Conservation (phyloP, 176 grass and related monocot species). For the Raddia guianensis region DNA sequence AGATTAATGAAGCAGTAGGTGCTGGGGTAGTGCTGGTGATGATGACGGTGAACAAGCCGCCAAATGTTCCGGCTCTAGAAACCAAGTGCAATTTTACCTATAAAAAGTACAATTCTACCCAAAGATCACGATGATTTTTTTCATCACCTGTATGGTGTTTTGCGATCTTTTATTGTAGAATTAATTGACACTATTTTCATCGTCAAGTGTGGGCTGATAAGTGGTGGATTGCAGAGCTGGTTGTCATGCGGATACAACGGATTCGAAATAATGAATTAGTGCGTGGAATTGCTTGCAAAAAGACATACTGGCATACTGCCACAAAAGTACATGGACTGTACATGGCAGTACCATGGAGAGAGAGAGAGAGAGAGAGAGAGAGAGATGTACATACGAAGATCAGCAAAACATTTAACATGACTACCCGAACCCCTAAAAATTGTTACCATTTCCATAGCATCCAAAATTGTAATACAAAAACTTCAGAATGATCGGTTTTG, state of each 20-base stretch:
- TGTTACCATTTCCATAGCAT: background rate
- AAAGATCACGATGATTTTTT: too few species aligned
- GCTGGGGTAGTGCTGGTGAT: too few species aligned
- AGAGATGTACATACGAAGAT: background rate
- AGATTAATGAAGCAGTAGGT: too few species aligned
- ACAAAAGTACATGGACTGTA: background rate
- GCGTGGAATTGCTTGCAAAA: background rate
- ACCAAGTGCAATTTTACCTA: too few species aligned
- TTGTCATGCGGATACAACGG: background rate
- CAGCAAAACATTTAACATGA: background rate
- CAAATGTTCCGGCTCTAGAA: too few species aligned
- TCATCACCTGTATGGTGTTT: too few species aligned
- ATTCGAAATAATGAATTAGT: background rate
- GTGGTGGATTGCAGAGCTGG: too few species aligned
- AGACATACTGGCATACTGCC: too few species aligned
- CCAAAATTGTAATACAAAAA: background rate
- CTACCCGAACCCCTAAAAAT: background rate
- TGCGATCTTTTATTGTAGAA: background rate
- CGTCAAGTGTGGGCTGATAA: background rate
- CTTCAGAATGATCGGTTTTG: background rate
- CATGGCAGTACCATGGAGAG: background rate
- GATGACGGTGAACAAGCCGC: too few species aligned
- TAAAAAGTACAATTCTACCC: too few species aligned
- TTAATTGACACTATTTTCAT: background rate
- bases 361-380: background rate